Evolutionary conservation across 2,329 filamentous ascomycete species (phyloP), one percentile per base, ranked within the genome.

Genomic region (Phaeosphaeriaceae sp.): DNA sequence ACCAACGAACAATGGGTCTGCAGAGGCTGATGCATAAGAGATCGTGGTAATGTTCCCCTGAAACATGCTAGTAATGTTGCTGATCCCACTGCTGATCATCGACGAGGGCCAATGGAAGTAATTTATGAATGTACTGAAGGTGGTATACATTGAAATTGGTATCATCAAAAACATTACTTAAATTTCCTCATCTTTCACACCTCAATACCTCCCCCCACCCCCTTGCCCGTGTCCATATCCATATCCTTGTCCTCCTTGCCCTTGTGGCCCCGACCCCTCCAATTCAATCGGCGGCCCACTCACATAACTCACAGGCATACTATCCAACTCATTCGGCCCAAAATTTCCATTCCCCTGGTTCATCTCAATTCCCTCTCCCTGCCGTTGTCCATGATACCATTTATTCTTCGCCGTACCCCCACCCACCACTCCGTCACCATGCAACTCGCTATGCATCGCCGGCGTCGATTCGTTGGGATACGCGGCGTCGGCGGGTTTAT

Each of bases 251-350:
- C 35, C 35, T 3, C 35, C 35, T 2, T 40, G 35, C 13, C 35
- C 35, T 4, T 17, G 35, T 22, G 26, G 1, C n/a, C 22, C 19
- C 44, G 21, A 23, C 6, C 50, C 50, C 32, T 66, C 76, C 61
- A 77, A 75, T 76, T 78, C 77, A 66, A 52, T 49, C n/a, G 49
- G 32, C 49, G 24, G 22, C 17, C 54, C 54, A 28, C 19, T n/a
- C 35, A 43, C 35, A 35, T 35, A 30, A 28, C 24, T 24, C 32
- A 52, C 48, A 1, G 47, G 44, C 24, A 26, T 17, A 3, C 32
- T 46, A 22, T 56, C 54, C 47, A 56, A n/a, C 26, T 56, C 54
- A 47, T 52, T 49, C 47, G 15, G 11, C 24, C 26, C 26, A 40
- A n/a, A 40, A 17, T 40, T 17, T 17, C 30, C 30, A 11, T 40